Evolutionary conservation across 352 stramenopile species (phyloP), one percentile per base, ranked within the genome.

Genomic region (Stramenopiles sp.): DNA sequence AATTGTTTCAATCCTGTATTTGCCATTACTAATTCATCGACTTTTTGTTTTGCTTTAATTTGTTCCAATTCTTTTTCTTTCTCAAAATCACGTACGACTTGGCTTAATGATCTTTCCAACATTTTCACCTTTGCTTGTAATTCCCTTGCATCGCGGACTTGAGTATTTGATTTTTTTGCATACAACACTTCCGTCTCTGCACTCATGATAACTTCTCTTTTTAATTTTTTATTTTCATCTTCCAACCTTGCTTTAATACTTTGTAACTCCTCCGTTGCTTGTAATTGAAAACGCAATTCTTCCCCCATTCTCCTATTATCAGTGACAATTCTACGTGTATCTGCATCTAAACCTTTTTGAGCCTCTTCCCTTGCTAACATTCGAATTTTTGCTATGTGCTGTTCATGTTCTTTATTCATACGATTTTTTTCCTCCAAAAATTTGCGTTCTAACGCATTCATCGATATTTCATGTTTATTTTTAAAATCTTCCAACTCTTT

Each of bases 291-390:
- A n/a, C 87, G 87, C 32, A 96, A 84, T 83, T 97, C 92, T 78
- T 96, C 91, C 73, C 85, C 87, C 90, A 97, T 95, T 69, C 90
- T 86, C 27, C 90, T 90, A 82, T 97, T 96, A 80, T 96, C 89
- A 0, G 87, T 90, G 73, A 94, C 86, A 79, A 96, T 95, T 79
- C 94, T 94, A 77, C 90, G 88, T 38, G 91, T 94, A 82, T 96
- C 91, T 27, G 85, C 88, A 79, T 95, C 90, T 0, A 97, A 87
- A 0, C 90, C 90, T 63, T 92, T 91, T 80, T 92, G 88, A 13
- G 91, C 91, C 82, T 96, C 92, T 77, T 93, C 86, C 77, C 90
- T 91, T 1, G 92, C 91, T 80, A 94, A 88, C 76, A 89, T 85
- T 79, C 91, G 91, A 53, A 95, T 91, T 23, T 88, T 86, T 80